Evolutionary conservation across 2,329 filamentous ascomycete species (phyloP).

Genomic region (Zasmidium citrigriseum): DNA sequence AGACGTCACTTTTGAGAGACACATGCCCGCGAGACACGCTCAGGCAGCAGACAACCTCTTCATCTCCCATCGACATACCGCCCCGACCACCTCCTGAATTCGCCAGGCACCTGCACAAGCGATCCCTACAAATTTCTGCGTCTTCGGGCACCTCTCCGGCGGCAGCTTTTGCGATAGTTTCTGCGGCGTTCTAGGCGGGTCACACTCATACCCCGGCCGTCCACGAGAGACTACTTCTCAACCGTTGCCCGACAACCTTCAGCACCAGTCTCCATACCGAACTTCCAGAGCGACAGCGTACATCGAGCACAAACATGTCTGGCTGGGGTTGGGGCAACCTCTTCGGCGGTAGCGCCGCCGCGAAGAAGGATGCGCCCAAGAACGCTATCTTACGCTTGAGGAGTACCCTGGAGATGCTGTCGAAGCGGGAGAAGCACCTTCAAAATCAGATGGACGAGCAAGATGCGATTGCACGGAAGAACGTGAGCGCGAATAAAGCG

Average conservation of each 20-base stretch:
- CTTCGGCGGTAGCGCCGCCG: constrained; percentile 80
- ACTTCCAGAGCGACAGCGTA: not conserved
- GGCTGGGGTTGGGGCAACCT: constrained; percentile 61
- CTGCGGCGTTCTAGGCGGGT: not conserved
- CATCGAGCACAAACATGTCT: constrained; percentile 39
- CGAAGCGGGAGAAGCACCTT: constrained; percentile 91
- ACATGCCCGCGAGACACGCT: not conserved
- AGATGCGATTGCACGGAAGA: constrained; percentile 83
- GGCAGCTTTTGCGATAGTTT: not conserved
- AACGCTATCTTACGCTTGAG: constrained; percentile 90
- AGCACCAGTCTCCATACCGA: not conserved
- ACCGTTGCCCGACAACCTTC: not conserved
- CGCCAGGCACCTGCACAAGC: not conserved
- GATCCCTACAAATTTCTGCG: not conserved
- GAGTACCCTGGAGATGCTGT: constrained; percentile 92
- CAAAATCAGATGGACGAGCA: constrained; percentile 93
- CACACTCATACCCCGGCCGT: not conserved
- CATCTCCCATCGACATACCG: not conserved
- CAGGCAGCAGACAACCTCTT: not conserved
- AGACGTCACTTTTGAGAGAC: not conserved
- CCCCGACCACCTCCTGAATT: not conserved
- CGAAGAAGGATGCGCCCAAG: constrained; percentile 93
- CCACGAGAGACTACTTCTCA: not conserved
- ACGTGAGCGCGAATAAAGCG: constrained; percentile 84
- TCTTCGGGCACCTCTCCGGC: not conserved